phyloP scores from a whole-genome alignment of 2,329 filamentous ascomycete genomes.

The Zasmidium angulare region DNA sequence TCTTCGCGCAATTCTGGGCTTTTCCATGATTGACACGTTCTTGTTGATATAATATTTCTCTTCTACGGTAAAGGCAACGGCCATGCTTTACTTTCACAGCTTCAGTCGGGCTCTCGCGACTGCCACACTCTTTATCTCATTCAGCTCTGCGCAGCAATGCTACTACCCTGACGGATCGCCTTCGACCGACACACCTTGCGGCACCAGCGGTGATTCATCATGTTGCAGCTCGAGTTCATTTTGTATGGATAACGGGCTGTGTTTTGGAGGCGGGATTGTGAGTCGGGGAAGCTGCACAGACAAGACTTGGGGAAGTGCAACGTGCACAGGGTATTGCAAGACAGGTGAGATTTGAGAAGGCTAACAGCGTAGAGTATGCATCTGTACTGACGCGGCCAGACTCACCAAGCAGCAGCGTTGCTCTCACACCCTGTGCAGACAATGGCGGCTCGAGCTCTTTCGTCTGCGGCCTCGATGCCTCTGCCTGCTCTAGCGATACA shows the following conservation, averaged over 20 bases:
- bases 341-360: slow-evolving; percentile 20
- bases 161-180: slow-evolving; percentile 31
- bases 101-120: slow-evolving; percentile 14
- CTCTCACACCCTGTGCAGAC: slow-evolving; percentile 29
- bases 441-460: slow-evolving; percentile 27
- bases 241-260: slow-evolving; percentile 35
- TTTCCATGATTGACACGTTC: background rate
- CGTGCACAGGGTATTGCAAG: slow-evolving; percentile 32
- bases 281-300: slow-evolving; percentile 35
- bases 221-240: slow-evolving; percentile 32
- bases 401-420: slow-evolving; percentile 14
- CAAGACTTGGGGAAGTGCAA: slow-evolving; percentile 29
- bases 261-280: slow-evolving; percentile 32
- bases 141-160: slow-evolving; percentile 26
- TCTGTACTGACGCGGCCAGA: slow-evolving; percentile 9
- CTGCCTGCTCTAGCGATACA: slow-evolving; percentile 23
- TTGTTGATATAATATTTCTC: background rate
- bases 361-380: background rate
- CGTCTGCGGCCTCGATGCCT: slow-evolving; percentile 31
- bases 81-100: slow-evolving; percentile 13
- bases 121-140: slow-evolving; percentile 11
- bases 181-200: slow-evolving; percentile 29
- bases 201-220: slow-evolving; percentile 18
- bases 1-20: too few relatives aligned
- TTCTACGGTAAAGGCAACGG: background rate